These are phyloP conservation scores for Macrocybe gigantea DNA, from an alignment of 768 basidiomycete genomes.

Conservation along the genomic window DNA sequence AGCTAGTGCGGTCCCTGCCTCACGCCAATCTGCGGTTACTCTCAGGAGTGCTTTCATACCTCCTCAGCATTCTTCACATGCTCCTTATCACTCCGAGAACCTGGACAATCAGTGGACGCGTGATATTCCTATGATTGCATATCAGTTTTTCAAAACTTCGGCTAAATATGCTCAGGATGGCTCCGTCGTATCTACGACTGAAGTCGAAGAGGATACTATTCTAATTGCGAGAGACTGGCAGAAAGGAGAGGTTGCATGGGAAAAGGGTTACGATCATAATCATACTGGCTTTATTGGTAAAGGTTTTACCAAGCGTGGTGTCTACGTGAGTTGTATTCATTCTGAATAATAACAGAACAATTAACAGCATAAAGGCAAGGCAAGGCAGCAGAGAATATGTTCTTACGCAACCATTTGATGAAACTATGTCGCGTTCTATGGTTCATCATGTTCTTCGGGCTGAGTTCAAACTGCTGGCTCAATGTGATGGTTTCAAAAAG, in stretches of 20 bases:
- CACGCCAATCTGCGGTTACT: neutral
- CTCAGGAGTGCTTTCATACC: neutral
- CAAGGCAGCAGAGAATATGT: conserved; percentile 15
- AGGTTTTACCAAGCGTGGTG: conserved; percentile 13
- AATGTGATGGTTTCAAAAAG: conserved; percentile 12
- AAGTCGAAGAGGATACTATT: neutral
- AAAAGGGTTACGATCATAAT: neutral
- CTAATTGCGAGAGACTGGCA: neutral
- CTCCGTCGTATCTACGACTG: neutral
- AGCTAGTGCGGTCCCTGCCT: neutral
- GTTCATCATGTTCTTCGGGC: conserved; percentile 6
- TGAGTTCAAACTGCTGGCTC: conserved; percentile 13
- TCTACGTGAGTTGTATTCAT: conserved; percentile 13
- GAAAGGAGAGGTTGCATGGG: neutral
- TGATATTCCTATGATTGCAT: conserved; percentile 1
- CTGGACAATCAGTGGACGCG: neutral
- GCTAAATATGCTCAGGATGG: neutral
- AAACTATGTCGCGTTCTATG: neutral
- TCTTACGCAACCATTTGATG: conserved; percentile 10
- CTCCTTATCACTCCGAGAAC: no score
- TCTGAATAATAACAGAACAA: neutral
- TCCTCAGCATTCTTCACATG: no score
- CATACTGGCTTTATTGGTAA: conserved; percentile 10
- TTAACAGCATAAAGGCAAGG: conserved; percentile 7
- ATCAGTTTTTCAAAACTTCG: neutral